Evolutionary conservation across 169 alveolate genomes (phyloP), one percentile per base, ranked within the genome.

Genomic region (Plasmodium vivax): DNA sequence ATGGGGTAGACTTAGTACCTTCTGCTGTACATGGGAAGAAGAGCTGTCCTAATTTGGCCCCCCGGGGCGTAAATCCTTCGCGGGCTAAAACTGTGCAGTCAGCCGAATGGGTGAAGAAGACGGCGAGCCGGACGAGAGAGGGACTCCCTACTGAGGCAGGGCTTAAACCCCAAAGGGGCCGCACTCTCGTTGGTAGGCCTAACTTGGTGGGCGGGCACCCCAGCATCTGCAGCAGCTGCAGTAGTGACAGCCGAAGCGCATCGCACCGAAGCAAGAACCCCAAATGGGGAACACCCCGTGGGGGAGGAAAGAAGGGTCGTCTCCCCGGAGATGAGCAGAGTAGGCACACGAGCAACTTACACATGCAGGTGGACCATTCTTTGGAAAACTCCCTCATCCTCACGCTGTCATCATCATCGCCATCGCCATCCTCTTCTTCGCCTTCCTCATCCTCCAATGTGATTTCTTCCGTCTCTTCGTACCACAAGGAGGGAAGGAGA

Each of bases 401-500:
- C 16, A 68, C 77, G 2, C 41, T 68, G 27, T 68, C 77, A 68
- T 68, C 77, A 2, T 23, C 72, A 0, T 56, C 45, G 4, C 45
- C 6, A 38, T 38, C 45, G 45, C 6, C 45, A 38, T 38, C 9
- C n/a, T n/a, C 79, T 0, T 85, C 93, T 4, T 73, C 83, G 7
- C 74, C 58, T 12, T 47, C 58, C 5, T 47, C 62, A 0, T 14
- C 93, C n/a, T 85, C 81, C 16, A 77, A 85, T 36, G 58, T 75
- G 5, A 85, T 85, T 38, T 85, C 77, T 27, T 85, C 93, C 1
- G 68, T 85, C 45, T 85, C 93, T n/a, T 62, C 93, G 6, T 85
- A 85, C 81, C 30, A 74, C 30, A 82, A 10, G 14, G 41, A 82
- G 41, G 41, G 10, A 54, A 12, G 32, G 75, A 84, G 77, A 68